A percentile compares a stretch with the other conserved stretches of the same genome.
Conservation (phyloP, 2,329 filamentous ascomycete species). For the Fusarium heterosporum region DNA sequence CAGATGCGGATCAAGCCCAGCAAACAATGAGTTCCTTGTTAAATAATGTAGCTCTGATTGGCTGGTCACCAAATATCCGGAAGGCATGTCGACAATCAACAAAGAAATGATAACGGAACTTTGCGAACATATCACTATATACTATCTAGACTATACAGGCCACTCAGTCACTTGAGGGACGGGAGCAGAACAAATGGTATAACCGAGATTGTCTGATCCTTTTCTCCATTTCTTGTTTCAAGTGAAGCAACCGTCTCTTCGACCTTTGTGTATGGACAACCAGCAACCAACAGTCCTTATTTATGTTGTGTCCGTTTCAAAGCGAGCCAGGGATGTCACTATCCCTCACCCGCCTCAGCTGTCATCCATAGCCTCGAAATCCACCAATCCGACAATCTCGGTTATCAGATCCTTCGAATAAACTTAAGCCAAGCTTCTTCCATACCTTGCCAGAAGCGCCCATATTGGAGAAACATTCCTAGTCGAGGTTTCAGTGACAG, state of each 20-base stretch:
- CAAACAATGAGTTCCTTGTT: neutral
- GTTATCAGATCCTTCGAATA: slow-evolving; percentile 22
- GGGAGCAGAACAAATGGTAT: neutral
- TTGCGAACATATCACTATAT: neutral
- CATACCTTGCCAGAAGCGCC: slow-evolving; percentile 8
- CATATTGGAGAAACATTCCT: neutral
- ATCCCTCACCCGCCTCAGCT: slow-evolving; percentile 1
- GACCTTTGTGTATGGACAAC: neutral
- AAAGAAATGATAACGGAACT: neutral
- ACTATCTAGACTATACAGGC: too few species aligned
- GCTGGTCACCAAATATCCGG: neutral
- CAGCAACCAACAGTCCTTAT: neutral
- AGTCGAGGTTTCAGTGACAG: slow-evolving; percentile 23
- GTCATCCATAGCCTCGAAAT: slow-evolving; percentile 15
- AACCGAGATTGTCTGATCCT: neutral
- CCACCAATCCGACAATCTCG: slow-evolving; percentile 27
- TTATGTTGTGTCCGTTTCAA: slow-evolving; percentile 21
- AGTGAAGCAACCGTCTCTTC: slow-evolving; percentile 17
- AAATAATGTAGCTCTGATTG: slow-evolving; percentile 20
- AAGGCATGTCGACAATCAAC: neutral
- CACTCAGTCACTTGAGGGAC: neutral
- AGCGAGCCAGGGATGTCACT: slow-evolving; percentile 10
- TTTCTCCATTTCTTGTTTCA: slow-evolving; percentile 2
- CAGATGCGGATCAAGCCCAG: too few species aligned
- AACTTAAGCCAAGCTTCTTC: slow-evolving; percentile 17